Evolutionary conservation across 2,329 filamentous ascomycete genomes (phyloP).

Genomic region (Aureobasidium sp.): DNA sequence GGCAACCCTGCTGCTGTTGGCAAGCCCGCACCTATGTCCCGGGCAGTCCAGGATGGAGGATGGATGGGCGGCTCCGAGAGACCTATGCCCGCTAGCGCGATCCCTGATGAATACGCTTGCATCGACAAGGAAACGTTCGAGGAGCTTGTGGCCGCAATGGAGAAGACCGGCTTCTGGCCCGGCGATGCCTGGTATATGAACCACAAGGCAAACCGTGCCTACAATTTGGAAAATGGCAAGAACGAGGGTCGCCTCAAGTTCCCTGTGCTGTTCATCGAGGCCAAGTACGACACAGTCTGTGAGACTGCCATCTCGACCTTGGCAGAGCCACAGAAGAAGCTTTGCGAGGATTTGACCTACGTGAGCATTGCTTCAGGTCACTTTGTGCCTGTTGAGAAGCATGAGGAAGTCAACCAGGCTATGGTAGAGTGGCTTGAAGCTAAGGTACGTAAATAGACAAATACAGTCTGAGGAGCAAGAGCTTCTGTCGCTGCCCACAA

Average conservation of each 20-base stretch:
- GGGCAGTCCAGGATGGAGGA: constrained; percentile 23
- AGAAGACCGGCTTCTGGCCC: constrained; percentile 35
- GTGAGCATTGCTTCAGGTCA: constrained; percentile 37
- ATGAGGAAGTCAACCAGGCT: constrained; percentile 21
- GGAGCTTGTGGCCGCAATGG: constrained; percentile 29
- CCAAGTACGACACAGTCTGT: constrained; percentile 34
- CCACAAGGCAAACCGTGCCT: constrained; percentile 24
- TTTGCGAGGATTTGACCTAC: constrained; percentile 35
- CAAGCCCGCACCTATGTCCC: constrained; percentile 23
- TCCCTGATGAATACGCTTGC: constrained; percentile 25
- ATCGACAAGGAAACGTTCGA: constrained; percentile 27
- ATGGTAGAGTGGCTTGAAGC: constrained; percentile 22
- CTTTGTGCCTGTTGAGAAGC: constrained; percentile 24
- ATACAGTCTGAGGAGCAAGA: not conserved
- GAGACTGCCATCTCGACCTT: constrained; percentile 29
- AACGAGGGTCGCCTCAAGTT: constrained; percentile 30
- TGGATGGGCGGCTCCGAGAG: constrained; percentile 28
- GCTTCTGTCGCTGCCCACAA: not conserved
- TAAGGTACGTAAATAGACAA: not conserved
- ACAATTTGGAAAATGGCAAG: constrained; percentile 29
- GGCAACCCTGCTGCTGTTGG: constrained; percentile 23
- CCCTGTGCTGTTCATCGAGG: constrained; percentile 35
- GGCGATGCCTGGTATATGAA: constrained; percentile 39
- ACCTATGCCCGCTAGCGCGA: constrained; percentile 23
- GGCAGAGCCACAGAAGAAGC: constrained; percentile 30